Evolutionary conservation across 805 yeast genomes (phyloP).

Genomic region (Candida orba): DNA sequence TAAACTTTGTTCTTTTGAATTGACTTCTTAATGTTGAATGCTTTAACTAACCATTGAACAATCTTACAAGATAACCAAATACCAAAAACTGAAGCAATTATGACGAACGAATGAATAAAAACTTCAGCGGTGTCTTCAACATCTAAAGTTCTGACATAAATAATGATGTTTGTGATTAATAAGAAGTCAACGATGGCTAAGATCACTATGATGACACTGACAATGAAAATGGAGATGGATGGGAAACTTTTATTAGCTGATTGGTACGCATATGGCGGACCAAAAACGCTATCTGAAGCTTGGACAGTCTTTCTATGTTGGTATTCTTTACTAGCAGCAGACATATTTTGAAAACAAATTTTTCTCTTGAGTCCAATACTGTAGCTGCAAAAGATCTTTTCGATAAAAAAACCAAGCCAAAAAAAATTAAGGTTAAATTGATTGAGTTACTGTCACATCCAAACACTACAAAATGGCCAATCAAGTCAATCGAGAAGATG

Average conservation of each 20-base stretch:
- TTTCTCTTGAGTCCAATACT: neutral
- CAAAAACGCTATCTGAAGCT: constrained; percentile 18
- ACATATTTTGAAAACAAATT: neutral
- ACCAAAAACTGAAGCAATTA: constrained; percentile 9
- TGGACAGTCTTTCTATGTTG: neutral
- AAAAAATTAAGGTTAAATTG: constrained; percentile 1
- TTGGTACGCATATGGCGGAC: constrained; percentile 20
- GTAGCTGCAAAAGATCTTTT: neutral
- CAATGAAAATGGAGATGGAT: constrained; percentile 19
- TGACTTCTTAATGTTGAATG: constrained; percentile 14
- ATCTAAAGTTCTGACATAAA: constrained; percentile 28
- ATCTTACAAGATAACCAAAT: constrained; percentile 18
- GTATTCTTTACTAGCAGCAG: neutral
- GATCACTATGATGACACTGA: constrained; percentile 22
- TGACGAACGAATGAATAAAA: constrained; percentile 12
- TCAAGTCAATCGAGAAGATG: no score
- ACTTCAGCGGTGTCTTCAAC: constrained; percentile 15
- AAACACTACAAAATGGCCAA: neutral
- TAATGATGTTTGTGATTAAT: constrained; percentile 28
- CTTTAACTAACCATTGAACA: constrained; percentile 16
- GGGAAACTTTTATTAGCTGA: constrained; percentile 15
- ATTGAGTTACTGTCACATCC: constrained; percentile 4
- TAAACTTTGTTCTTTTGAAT: constrained; percentile 16
- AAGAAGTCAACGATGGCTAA: constrained; percentile 25
- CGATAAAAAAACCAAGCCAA: constrained; percentile 1